Percentiles rank a stretch among this genome's conserved stretches.
Evolutionary conservation across 2,329 filamentous ascomycete genomes (phyloP).

Genomic region (Aureobasidium sp.): DNA sequence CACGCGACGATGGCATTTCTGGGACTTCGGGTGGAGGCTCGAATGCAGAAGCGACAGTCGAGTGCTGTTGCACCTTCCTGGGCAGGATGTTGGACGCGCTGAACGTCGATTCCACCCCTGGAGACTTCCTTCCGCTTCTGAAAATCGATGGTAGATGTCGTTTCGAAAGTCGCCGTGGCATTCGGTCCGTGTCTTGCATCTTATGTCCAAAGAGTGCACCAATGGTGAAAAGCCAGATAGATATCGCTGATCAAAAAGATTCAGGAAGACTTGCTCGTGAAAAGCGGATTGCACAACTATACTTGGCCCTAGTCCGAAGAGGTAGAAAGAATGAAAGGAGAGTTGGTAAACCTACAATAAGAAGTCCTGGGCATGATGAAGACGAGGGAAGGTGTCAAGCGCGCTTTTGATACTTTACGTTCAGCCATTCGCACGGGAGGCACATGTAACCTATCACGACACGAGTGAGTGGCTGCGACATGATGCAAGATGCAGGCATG

Average conservation of each 20-base stretch:
- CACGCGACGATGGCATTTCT: constrained; percentile 18
- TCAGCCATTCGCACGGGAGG: background rate
- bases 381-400: background rate
- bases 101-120: constrained; percentile 18
- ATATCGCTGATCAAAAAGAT: background rate
- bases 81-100: constrained; percentile 23
- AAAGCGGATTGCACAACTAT: background rate
- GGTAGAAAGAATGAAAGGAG: background rate
- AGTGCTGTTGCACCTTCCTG: background rate
- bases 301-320: background rate
- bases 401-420: background rate
- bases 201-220: background rate
- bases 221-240: no score
- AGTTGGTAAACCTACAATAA: background rate
- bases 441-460: background rate
- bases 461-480: background rate
- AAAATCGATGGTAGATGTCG: constrained; percentile 7
- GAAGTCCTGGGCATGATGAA: background rate
- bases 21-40: constrained; percentile 20
- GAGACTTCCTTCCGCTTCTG: constrained; percentile 7
- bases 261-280: background rate
- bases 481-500: constrained; percentile 19
- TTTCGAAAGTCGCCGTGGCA: constrained; percentile 4
- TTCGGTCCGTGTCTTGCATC: constrained; percentile 13
- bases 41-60: constrained; percentile 9